Conservation (phyloP, 2,329 filamentous ascomycete genomes). For the Lachnum nothofagi region DNA sequence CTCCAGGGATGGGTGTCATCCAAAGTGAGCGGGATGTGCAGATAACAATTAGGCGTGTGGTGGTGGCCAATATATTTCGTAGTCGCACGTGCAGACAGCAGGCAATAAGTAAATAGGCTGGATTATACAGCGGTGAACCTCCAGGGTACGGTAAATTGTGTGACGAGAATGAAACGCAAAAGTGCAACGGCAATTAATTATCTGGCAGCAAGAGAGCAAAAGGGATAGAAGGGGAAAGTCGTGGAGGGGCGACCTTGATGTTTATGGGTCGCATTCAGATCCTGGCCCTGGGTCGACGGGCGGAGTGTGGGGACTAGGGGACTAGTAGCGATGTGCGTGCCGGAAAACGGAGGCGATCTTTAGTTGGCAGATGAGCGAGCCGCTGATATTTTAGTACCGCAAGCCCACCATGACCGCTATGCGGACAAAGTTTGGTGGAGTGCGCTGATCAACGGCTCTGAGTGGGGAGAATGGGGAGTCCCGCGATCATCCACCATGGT, state of each 20-base stretch:
- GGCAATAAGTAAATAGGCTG: slow-evolving; percentile 15
- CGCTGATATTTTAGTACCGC: slow-evolving; percentile 22
- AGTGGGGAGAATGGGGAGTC: slow-evolving; percentile 9
- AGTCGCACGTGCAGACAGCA: slow-evolving; percentile 21
- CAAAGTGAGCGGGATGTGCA: slow-evolving; percentile 13
- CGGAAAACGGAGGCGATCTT: slow-evolving; percentile 19
- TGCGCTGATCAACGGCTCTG: slow-evolving; percentile 2
- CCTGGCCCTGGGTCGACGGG: slow-evolving; percentile 15
- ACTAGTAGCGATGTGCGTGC: slow-evolving; percentile 15
- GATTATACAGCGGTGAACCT: slow-evolving; percentile 21
- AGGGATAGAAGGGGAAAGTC: slow-evolving; percentile 14
- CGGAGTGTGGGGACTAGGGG: slow-evolving; percentile 25
- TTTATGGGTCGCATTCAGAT: slow-evolving; percentile 19
- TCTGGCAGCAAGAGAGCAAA: slow-evolving; percentile 12
- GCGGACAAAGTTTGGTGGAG: slow-evolving; percentile 10
- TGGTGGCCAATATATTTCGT: slow-evolving; percentile 22
- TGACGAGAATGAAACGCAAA: slow-evolving; percentile 16
- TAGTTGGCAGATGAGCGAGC: slow-evolving; percentile 18
- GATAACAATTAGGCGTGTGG: slow-evolving; percentile 15
- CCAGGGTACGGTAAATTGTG: slow-evolving; percentile 26
- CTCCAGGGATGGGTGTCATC: slow-evolving; percentile 10
- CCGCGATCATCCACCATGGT: slow-evolving; percentile 11
- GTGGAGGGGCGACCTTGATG: slow-evolving; percentile 9
- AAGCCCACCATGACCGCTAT: slow-evolving; percentile 14
- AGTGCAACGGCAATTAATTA: slow-evolving; percentile 16